Evolutionary conservation across 306 rosid genomes (phyloP), one percentile per base, ranked within the genome.

Genomic region (Sechiopsis laciniata): DNA sequence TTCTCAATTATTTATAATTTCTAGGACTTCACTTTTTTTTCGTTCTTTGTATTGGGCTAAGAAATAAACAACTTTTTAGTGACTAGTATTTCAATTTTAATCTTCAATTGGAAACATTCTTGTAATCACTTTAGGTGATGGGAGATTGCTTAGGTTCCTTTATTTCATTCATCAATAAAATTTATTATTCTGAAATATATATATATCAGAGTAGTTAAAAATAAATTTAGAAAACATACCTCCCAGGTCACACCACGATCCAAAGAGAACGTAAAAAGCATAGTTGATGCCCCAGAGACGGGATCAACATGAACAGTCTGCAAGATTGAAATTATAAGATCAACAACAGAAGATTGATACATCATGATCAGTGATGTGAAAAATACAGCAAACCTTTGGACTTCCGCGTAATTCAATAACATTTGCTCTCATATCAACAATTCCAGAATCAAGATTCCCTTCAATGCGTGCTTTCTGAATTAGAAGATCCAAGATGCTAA

Each of bases 191-290:
- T 42, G 48, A 8, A 42, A 4, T 0, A 42, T 0, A 42, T 45
- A 24, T 45, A 24, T 45, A 20, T 46, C 56, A 48, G 7, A 6
- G 73, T 14, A 50, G 45, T 50, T 4, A 14, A 14, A 45, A 46
- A 12, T 50, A 69, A 45, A 80, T 73, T 72, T 76, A 73, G 24
- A 78, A 29, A 75, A 55, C 42, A 68, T 84, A 94, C 99, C 97
- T 94, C 96, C 96, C 96, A 91, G 14, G 88, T 87, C 82, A 91
- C 75, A 78, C 99, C 99, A 59, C 99, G 97, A 86, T 94, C 97
- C 86, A 94, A 83, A 73, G 90, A 82, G 78, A 91, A 94, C 48
- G 99, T 89, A 83, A 94, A 94, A 72, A 94, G 84, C 78, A 85
- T 84, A 5, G 99, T 94, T 2, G 99, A 82, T 50, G 99, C 99